Percentiles rank a stretch among this genome's conserved stretches.
These are phyloP conservation scores for Furcasterigmium sp. DNA, from an alignment of 2,329 filamentous ascomycete genomes.

Conservation along the genomic window DNA sequence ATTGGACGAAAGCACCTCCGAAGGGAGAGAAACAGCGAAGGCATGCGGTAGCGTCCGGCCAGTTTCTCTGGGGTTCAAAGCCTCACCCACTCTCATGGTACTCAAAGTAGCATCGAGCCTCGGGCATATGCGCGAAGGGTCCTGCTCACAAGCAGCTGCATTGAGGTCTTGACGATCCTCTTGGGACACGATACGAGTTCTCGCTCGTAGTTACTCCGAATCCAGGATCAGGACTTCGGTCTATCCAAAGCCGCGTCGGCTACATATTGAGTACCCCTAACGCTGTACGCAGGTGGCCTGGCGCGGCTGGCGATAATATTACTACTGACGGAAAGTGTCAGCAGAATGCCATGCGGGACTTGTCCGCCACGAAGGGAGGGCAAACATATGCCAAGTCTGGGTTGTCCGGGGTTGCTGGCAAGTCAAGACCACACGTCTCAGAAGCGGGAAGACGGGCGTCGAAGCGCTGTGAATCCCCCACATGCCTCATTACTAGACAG, in stretches of 20 bases:
- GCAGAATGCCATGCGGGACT: too few species aligned
- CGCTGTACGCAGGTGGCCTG: too few species aligned
- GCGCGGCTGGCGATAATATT: too few species aligned
- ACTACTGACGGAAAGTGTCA: too few species aligned
- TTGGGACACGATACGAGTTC: too few species aligned
- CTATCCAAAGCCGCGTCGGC: too few species aligned
- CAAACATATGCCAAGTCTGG: not conserved
- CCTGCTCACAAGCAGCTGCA: constrained; percentile 4
- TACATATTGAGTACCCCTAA: too few species aligned
- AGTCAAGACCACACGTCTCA: not conserved
- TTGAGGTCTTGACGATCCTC: constrained; percentile 3
- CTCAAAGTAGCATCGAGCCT: too few species aligned
- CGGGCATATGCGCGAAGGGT: constrained; percentile 10
- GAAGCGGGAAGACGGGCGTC: not conserved
- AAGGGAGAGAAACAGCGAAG: not conserved
- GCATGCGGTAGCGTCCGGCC: not conserved
- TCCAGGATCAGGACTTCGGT: too few species aligned
- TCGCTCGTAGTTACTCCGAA: too few species aligned
- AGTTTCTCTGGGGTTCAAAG: too few species aligned
- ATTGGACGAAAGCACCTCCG: not conserved
- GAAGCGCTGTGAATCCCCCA: not conserved
- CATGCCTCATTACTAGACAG: not conserved
- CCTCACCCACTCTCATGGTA: too few species aligned
- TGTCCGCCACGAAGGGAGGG: not conserved
- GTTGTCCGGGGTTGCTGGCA: not conserved